Evolutionary conservation across 306 rosid species (phyloP).

Genomic region (Fragaria vesca): DNA sequence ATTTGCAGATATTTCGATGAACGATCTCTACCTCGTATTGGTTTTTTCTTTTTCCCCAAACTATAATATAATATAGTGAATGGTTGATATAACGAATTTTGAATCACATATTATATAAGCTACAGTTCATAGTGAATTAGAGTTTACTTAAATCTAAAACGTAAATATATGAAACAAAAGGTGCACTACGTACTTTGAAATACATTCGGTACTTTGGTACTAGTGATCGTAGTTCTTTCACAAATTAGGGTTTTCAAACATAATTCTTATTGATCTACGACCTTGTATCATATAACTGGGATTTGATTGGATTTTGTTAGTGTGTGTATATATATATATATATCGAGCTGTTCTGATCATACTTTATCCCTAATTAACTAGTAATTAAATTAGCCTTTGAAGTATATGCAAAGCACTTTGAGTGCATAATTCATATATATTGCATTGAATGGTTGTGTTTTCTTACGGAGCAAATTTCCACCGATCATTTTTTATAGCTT

Average conservation of each 20-base stretch:
- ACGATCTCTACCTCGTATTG: background rate
- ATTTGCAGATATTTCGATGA: background rate
- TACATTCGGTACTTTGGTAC: background rate
- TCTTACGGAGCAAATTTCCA: background rate
- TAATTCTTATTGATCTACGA: too few relatives aligned
- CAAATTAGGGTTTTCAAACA: background rate
- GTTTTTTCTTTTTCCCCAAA: too few relatives aligned
- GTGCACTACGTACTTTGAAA: background rate
- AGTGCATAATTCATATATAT: background rate
- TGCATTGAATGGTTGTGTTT: background rate
- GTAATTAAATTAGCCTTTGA: background rate
- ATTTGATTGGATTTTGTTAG: background rate
- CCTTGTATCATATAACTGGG: background rate
- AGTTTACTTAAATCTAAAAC: background rate
- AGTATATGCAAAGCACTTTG: conserved; percentile 1
- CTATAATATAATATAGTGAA: background rate
- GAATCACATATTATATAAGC: background rate
- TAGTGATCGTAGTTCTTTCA: background rate
- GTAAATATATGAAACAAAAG: background rate
- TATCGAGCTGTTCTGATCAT: background rate
- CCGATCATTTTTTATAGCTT: background rate
- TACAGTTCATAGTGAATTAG: background rate
- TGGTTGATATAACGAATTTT: background rate
- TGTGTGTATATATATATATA: too few relatives aligned
- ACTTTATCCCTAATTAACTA: background rate